These are phyloP conservation scores for Eutrema yunnanense DNA, from an alignment of 345 rosid genomes.

Conservation along the genomic window DNA sequence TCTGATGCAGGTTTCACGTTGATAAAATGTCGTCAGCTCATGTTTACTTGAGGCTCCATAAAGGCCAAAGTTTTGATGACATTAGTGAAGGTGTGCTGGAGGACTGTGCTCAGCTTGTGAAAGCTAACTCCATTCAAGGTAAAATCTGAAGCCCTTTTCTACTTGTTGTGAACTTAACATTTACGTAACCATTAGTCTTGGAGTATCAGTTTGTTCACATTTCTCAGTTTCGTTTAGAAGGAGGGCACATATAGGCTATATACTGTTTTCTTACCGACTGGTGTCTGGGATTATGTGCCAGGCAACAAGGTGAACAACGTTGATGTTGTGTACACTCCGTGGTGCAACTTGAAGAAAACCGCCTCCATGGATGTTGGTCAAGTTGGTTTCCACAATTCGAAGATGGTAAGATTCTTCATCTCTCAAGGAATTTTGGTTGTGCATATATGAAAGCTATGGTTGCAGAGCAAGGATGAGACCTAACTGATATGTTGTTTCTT, in stretches of 20 bases:
- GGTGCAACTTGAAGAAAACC: slow-evolving; percentile 94
- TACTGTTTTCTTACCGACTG: slow-evolving; percentile 27
- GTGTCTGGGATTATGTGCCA: slow-evolving; percentile 34
- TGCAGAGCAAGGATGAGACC: neutral
- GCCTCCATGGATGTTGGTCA: slow-evolving; percentile 99
- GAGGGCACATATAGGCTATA: slow-evolving; percentile 25
- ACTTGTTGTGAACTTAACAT: neutral
- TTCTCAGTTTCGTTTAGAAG: slow-evolving; percentile 25
- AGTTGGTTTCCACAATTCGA: slow-evolving; percentile 88
- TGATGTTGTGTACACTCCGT: slow-evolving; percentile 95
- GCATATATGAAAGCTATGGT: neutral
- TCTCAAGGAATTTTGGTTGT: neutral
- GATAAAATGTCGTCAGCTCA: slow-evolving; percentile 99
- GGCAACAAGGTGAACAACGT: slow-evolving; percentile 94
- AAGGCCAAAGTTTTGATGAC: slow-evolving; percentile 79
- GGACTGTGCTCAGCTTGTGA: slow-evolving; percentile 97
- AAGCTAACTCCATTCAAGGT: slow-evolving; percentile 99
- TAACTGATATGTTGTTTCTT: slow-evolving; percentile 12
- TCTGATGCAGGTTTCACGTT: slow-evolving; percentile 81
- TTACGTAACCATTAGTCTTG: slow-evolving; percentile 10
- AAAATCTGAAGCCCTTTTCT: slow-evolving; percentile 8
- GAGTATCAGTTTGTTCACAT: slow-evolving; percentile 16
- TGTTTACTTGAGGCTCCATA: slow-evolving; percentile 86
- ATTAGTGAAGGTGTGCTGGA: slow-evolving; percentile 80
- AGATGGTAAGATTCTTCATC: slow-evolving; percentile 51